Conservation (phyloP, 129 eudicot species). For the Lactuca saligna region DNA sequence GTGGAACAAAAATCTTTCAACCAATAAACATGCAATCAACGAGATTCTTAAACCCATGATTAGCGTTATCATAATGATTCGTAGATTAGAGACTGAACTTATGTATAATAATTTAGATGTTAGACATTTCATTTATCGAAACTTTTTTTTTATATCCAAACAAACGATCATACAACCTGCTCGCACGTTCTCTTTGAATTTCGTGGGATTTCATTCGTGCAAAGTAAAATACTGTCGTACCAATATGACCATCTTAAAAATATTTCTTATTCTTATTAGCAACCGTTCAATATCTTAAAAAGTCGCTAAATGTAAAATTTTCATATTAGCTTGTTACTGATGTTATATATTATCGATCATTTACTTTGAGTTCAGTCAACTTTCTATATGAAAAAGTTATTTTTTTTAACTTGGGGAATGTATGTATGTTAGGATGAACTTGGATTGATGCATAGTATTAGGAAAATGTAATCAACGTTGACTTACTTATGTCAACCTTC, state of each 20-base stretch:
- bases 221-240: conserved; percentile 1
- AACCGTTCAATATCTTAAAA: not conserved
- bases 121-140: not conserved
- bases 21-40: not conserved
- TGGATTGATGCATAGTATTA: too few species aligned
- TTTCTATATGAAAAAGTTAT: too few species aligned
- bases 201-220: conserved; percentile 17
- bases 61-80: not conserved
- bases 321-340: too few species aligned
- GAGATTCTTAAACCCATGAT: not conserved
- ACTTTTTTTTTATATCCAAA: not conserved
- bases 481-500: conserved; percentile 26
- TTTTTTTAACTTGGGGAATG: too few species aligned
- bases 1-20: not conserved
- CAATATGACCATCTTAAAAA: not conserved
- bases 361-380: too few species aligned
- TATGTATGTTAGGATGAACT: too few species aligned
- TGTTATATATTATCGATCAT: too few species aligned
- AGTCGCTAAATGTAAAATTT: not conserved
- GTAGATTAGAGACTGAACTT: not conserved
- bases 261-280: too few species aligned
- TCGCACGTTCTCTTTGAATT: conserved; percentile 39
- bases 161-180: conserved; percentile 33
- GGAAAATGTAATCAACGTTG: not conserved
- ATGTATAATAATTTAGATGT: not conserved